Evolutionary conservation across 192 early-diverging fungal genomes (phyloP).

Genomic region (Gamsiella multidivaricata): DNA sequence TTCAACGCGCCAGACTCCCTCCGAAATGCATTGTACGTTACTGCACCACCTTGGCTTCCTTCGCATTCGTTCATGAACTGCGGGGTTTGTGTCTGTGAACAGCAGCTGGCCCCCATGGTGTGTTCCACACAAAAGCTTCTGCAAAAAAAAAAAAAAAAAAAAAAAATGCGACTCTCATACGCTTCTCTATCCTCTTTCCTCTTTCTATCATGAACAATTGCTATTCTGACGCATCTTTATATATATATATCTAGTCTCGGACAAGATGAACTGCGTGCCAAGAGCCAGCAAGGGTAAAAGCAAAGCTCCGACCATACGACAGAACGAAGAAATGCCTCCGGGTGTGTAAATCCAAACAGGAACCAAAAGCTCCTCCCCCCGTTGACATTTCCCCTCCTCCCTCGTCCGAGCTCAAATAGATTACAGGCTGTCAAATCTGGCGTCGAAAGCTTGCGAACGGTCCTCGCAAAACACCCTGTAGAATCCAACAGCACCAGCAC

Average conservation of each 20-base stretch:
- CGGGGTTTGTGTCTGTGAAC: neutral
- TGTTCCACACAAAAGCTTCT: too few species aligned
- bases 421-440: constrained; percentile 45
- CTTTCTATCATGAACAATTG: too few species aligned
- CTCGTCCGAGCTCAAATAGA: constrained; percentile 7
- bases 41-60: neutral
- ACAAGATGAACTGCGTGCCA: constrained; percentile 46
- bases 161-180: neutral
- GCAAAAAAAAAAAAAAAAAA: neutral
- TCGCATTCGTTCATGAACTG: neutral
- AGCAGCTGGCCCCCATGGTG: neutral
- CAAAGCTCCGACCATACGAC: neutral
- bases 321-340: neutral
- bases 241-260: constrained; percentile 13
- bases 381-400: neutral
- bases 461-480: constrained; percentile 30
- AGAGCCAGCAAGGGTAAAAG: constrained; percentile 50
- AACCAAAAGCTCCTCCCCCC: neutral
- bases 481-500: neutral
- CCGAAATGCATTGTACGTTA: constrained; percentile 36
- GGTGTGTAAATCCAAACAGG: neutral
- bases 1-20: constrained; percentile 43
- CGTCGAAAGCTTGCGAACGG: constrained; percentile 46
- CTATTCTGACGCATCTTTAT: too few species aligned
- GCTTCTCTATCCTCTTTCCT: neutral